phyloP scores from a whole-genome alignment of 805 yeast species.

The Hanseniaspora clermontiae region DNA sequence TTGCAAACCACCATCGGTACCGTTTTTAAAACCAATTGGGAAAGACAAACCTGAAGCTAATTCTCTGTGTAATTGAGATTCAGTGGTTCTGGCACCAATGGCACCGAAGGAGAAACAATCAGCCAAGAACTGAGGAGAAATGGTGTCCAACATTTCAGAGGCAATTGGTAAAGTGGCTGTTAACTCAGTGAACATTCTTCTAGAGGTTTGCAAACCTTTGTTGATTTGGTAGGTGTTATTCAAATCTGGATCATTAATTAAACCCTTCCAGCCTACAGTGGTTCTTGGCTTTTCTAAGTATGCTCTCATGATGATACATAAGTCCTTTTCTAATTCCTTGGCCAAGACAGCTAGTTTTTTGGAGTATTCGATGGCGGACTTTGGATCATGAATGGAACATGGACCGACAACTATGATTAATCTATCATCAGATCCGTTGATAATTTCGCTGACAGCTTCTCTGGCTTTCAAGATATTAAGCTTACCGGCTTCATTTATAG shows the following conservation, averaged over 20 bases:
- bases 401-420: constrained; percentile 88
- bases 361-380: constrained; percentile 84
- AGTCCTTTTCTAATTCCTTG: constrained; percentile 55
- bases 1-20: constrained; percentile 90
- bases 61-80: constrained; percentile 94
- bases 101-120: constrained; percentile 95
- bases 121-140: constrained; percentile 87
- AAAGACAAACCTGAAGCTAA: constrained; percentile 91
- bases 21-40: constrained; percentile 97
- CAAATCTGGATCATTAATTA: constrained; percentile 92
- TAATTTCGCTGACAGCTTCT: constrained; percentile 37
- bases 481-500: constrained; percentile 47
- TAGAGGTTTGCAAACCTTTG: constrained; percentile 80
- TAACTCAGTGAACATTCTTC: constrained; percentile 73
- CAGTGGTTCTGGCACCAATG: constrained; percentile 97
- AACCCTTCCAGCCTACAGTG: constrained; percentile 98
- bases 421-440: constrained; percentile 69
- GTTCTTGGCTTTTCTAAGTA: constrained; percentile 97
- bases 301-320: constrained; percentile 89
- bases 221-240: constrained; percentile 87
- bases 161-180: constrained; percentile 81
- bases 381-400: constrained; percentile 90
- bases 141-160: constrained; percentile 94
- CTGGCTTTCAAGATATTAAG: constrained; percentile 63
- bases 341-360: constrained; percentile 45